Conservation (phyloP, 2,329 filamentous ascomycete genomes). For the Aspergillus sp. region DNA sequence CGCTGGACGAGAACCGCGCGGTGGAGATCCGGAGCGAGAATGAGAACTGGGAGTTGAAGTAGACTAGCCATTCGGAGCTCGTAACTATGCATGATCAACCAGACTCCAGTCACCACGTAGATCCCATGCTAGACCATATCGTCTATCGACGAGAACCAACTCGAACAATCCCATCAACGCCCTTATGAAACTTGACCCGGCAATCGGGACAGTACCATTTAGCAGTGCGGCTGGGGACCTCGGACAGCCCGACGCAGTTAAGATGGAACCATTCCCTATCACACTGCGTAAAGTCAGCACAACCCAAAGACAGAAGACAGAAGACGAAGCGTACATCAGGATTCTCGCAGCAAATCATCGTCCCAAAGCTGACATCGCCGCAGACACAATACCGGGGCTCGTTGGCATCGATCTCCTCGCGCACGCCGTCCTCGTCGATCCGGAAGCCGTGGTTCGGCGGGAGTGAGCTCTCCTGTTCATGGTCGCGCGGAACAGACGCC, state of each 20-base stretch:
- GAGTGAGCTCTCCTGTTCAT: slow-evolving; percentile 15
- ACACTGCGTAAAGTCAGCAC: slow-evolving; percentile 38
- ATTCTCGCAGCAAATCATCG: slow-evolving; percentile 58
- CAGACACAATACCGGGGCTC: slow-evolving; percentile 58
- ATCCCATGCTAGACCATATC: no score
- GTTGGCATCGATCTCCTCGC: slow-evolving; percentile 49
- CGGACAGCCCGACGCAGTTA: slow-evolving; percentile 48
- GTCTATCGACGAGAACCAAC: slow-evolving; percentile 25
- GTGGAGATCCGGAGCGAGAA: slow-evolving; percentile 54
- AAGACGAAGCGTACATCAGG: slow-evolving; percentile 38
- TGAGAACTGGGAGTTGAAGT: slow-evolving; percentile 56
- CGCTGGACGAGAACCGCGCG: slow-evolving; percentile 71
- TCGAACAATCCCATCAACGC: slow-evolving; percentile 32
- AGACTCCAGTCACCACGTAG: no score
- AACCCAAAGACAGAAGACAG: neutral
- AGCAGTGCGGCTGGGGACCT: slow-evolving; percentile 49
- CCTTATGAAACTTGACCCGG: slow-evolving; percentile 40
- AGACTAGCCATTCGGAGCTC: slow-evolving; percentile 5
- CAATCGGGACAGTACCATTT: slow-evolving; percentile 61
- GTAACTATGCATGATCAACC: no score
- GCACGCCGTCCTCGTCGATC: slow-evolving; percentile 39
- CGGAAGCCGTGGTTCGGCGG: slow-evolving; percentile 27
- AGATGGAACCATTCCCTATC: slow-evolving; percentile 60
- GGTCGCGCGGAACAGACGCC: slow-evolving; percentile 32
- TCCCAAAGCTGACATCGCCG: slow-evolving; percentile 54